Evolutionary conservation across 345 rosid genomes (phyloP).

Genomic region (Adansonia digitata): DNA sequence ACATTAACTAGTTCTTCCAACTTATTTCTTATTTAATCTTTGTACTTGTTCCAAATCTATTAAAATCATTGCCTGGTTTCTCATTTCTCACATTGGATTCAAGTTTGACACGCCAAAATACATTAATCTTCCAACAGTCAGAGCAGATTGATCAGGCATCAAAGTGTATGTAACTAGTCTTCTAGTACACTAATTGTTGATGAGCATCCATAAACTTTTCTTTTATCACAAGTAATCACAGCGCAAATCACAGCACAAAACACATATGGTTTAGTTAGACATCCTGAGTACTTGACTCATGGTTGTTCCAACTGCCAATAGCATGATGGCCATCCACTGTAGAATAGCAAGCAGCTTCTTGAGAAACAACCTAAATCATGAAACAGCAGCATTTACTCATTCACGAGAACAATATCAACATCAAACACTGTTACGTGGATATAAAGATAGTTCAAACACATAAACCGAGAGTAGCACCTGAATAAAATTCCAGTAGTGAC

Average conservation of each 20-base stretch:
- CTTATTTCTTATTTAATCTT: not conserved
- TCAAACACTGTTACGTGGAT: not conserved
- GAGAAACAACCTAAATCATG: constrained; percentile 44
- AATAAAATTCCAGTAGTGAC: constrained; percentile 84
- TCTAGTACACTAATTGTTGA: not conserved
- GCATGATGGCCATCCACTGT: constrained; percentile 69
- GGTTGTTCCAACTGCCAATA: constrained; percentile 73
- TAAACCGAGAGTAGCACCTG: constrained; percentile 39
- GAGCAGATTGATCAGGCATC: not conserved
- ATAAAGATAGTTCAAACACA: not conserved
- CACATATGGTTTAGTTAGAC: not conserved
- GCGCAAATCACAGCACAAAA: not conserved
- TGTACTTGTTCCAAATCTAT: too few relatives aligned
- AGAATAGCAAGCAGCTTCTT: constrained; percentile 54
- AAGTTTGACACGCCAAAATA: not conserved
- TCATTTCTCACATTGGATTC: not conserved
- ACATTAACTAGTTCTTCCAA: not conserved
- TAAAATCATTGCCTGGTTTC: not conserved
- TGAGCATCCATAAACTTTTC: not conserved
- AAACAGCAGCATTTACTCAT: not conserved
- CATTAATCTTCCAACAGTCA: not conserved
- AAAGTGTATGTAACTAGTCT: too few relatives aligned
- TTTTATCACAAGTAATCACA: not conserved
- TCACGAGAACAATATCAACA: not conserved
- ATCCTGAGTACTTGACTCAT: constrained; percentile 49